Base-by-base conservation (phyloP, 2,329 filamentous ascomycete genomes). In the Ophiostoma perfectum region DNA sequence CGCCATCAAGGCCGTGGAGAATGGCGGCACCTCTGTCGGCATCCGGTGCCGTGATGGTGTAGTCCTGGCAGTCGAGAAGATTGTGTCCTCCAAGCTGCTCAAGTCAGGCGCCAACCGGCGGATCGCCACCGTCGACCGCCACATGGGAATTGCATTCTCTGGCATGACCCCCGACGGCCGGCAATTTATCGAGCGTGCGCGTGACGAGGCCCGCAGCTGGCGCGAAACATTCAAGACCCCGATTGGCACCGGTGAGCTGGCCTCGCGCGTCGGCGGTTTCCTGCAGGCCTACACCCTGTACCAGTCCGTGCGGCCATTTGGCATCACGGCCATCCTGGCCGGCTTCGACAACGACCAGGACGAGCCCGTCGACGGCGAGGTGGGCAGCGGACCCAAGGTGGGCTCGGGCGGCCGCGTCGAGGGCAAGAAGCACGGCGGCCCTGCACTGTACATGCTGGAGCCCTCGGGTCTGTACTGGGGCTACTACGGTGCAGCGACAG, bases 401-500 rank as follows among this genome's bases (percentile, higher is more conserved):
- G 94, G 94, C 69, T 88, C 92, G 38, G 94, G 94, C 72, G 94
- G 94, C 76, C 96, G 95, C 81, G 85, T 88, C 60, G 80, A 78
- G 41, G 87, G 87, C 75, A 88, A 88, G 75, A 90, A 87, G 78
- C 88, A 93, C 77, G 95, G 95, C 74, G 95, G 94, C 1, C 95
- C 95, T 36, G 93, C 89, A 72, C 86, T 99, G 71, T 99, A 97
- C 85, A 99, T 99, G 95, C 94, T 99, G 74, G 95, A 99, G 83
- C 95, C 95, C 58, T 97, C 93, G 76, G 95, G 95, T 68, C 81
- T 94, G 73, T 98, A 97, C 84, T 99, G 95, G 95, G 95, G 95
- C 70, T 99, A 99, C 85, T 97, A 97, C 79, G 95, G 95, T 74
- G 95, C 95, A 52, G 95, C 95, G 65, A 97, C 95, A 14, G 95